These are phyloP conservation scores for Xylariaceae sp. DNA, from an alignment of 2,329 filamentous ascomycete genomes.

Conservation along the genomic window DNA sequence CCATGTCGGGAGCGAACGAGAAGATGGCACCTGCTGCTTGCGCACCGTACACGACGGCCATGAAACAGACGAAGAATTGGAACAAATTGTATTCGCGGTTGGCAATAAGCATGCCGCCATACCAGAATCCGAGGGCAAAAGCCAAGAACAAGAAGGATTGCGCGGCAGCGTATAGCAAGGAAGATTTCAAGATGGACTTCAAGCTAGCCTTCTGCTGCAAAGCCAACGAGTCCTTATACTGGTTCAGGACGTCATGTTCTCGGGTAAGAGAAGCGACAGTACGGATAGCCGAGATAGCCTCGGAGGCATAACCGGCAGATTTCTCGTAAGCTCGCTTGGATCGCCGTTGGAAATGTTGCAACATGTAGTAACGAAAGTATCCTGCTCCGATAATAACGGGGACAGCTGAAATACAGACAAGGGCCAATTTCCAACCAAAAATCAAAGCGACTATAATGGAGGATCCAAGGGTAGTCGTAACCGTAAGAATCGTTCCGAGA, in stretches of 20 bases:
- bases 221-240: slow-evolving; percentile 66
- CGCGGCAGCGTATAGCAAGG: slow-evolving; percentile 74
- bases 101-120: slow-evolving; percentile 73
- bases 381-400: slow-evolving; percentile 75
- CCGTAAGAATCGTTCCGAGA: slow-evolving; percentile 79
- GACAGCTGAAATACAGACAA: slow-evolving; percentile 76
- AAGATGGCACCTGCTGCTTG: slow-evolving; percentile 89
- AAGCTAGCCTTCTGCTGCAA: slow-evolving; percentile 65
- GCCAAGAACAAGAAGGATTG: slow-evolving; percentile 82
- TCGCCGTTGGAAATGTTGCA: slow-evolving; percentile 72
- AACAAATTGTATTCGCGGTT: slow-evolving; percentile 69
- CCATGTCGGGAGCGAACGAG: slow-evolving; percentile 87
- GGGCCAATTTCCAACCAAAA: slow-evolving; percentile 82
- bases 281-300: slow-evolving; percentile 89
- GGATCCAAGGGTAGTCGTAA: slow-evolving; percentile 72
- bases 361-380: slow-evolving; percentile 83
- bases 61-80: slow-evolving; percentile 90
- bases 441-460: slow-evolving; percentile 67
- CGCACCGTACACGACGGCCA: slow-evolving; percentile 81
- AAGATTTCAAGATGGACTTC: slow-evolving; percentile 71
- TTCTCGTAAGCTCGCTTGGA: slow-evolving; percentile 75
- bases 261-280: slow-evolving; percentile 89
- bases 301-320: slow-evolving; percentile 84
- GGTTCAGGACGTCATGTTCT: slow-evolving; percentile 71
- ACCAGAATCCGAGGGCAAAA: slow-evolving; percentile 89